Percentiles rank a stretch among this genome's conserved stretches.
Evolutionary conservation across 441 rosid genomes (phyloP).

Genomic region (Populus hybrid): DNA sequence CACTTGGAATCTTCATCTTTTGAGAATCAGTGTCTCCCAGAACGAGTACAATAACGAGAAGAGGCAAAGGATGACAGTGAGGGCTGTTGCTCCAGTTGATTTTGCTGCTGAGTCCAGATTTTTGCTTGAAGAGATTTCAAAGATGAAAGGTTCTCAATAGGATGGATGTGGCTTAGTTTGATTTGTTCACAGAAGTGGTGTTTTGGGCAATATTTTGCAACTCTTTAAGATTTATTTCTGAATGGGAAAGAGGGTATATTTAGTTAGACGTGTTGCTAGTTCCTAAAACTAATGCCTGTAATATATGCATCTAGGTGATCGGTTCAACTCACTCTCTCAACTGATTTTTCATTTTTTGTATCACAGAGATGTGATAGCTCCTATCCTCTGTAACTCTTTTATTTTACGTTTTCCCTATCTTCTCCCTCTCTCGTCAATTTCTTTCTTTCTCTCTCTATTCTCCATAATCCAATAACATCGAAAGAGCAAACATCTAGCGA

Average conservation of each 20-base stretch:
- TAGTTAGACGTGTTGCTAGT: not conserved
- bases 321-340: too few species aligned
- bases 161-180: not conserved
- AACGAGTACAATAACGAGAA: constrained; percentile 83
- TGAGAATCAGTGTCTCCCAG: constrained; percentile 68
- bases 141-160: constrained; percentile 45
- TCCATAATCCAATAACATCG: too few species aligned
- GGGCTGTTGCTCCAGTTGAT: constrained; percentile 67
- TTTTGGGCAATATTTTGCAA: not conserved
- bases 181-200: not conserved
- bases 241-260: not conserved
- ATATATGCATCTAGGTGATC: not conserved
- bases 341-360: too few species aligned
- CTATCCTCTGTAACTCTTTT: too few species aligned
- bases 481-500: too few species aligned
- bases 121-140: constrained; percentile 75
- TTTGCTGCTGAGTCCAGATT: constrained; percentile 68
- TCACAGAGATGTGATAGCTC: too few species aligned
- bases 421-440: too few species aligned
- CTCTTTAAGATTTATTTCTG: not conserved
- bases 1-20: constrained; percentile 77
- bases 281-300: not conserved
- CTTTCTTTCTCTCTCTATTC: too few species aligned
- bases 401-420: too few species aligned
- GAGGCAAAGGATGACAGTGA: constrained; percentile 82